Evolutionary conservation across 2,329 filamentous ascomycete genomes (phyloP).

Genomic region (Kalaharituber pfeilii): DNA sequence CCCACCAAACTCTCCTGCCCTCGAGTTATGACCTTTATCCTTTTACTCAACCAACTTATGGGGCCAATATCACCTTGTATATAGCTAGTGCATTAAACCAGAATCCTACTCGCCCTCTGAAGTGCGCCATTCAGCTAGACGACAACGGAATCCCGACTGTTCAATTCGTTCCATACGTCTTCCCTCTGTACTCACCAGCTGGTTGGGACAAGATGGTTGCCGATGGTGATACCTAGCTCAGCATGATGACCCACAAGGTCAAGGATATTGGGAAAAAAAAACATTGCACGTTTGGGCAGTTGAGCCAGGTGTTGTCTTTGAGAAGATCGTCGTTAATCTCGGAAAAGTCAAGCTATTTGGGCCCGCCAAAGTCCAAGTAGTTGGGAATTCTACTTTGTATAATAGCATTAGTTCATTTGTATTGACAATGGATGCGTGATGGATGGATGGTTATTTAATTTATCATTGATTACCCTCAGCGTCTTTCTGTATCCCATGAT

Average conservation of each 20-base stretch:
- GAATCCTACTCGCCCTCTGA: slow-evolving; percentile 34
- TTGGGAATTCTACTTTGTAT: slow-evolving; percentile 17
- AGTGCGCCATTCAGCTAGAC: slow-evolving; percentile 35
- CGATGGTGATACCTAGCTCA: slow-evolving; percentile 34
- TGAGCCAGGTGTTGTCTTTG: slow-evolving; percentile 31
- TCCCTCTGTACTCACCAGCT: slow-evolving; percentile 30
- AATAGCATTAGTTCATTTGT: too few relatives aligned
- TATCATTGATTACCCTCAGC: too few relatives aligned
- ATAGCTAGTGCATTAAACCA: slow-evolving; percentile 35
- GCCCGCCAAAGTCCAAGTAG: slow-evolving; percentile 25
- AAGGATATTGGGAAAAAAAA: slow-evolving; percentile 27
- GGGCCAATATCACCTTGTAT: slow-evolving; percentile 33
- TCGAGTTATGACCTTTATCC: slow-evolving; percentile 46
- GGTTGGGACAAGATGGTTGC: slow-evolving; percentile 36
- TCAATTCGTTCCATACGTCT: slow-evolving; percentile 30
- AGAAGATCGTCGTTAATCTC: slow-evolving; percentile 26
- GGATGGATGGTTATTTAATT: too few relatives aligned
- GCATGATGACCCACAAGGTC: slow-evolving; percentile 28
- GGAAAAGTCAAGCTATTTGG: slow-evolving; percentile 26
- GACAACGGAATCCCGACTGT: slow-evolving; percentile 27
- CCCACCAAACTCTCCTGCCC: slow-evolving; percentile 34
- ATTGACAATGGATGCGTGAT: too few relatives aligned
- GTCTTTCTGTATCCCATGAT: too few relatives aligned
- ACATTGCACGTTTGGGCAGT: slow-evolving; percentile 32
- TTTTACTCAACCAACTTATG: slow-evolving; percentile 35